Evolutionary conservation across 768 basidiomycete species (phyloP).

Genomic region (Termitomyces sp.): DNA sequence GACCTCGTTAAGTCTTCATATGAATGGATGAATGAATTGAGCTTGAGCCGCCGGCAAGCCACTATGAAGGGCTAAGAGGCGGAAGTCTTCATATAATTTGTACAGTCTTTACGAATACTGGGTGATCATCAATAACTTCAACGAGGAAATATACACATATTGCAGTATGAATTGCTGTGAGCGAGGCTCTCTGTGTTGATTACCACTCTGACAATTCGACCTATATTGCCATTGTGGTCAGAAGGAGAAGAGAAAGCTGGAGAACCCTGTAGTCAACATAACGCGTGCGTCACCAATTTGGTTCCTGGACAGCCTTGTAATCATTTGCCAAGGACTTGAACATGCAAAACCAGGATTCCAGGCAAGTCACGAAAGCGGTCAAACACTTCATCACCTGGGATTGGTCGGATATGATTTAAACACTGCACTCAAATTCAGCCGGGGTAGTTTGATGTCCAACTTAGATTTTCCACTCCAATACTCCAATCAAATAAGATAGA

Average conservation of each 20-base stretch:
- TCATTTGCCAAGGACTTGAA: not conserved
- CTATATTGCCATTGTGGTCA: not conserved
- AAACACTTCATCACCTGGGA: not conserved
- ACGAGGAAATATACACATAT: not conserved
- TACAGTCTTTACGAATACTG: not conserved
- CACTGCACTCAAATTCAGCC: not conserved
- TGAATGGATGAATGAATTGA: no score
- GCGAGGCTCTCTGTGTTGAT: no score
- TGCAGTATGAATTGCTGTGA: not conserved
- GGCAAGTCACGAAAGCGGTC: not conserved
- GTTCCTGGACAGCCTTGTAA: not conserved
- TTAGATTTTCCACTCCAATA: no score
- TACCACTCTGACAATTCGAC: not conserved
- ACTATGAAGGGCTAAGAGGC: no score
- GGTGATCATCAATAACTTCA: not conserved
- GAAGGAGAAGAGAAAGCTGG: not conserved
- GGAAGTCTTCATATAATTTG: no score
- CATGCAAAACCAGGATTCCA: not conserved
- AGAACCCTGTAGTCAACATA: not conserved
- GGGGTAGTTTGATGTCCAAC: not conserved
- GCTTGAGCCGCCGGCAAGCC: no score
- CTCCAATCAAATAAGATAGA: no score
- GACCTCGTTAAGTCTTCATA: not conserved
- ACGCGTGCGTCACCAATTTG: no score
- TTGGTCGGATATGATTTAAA: not conserved